Evolutionary conservation across 2,329 filamentous ascomycete species (phyloP), one percentile per base, ranked within the genome.

Genomic region (Lecanicillium sp.): DNA sequence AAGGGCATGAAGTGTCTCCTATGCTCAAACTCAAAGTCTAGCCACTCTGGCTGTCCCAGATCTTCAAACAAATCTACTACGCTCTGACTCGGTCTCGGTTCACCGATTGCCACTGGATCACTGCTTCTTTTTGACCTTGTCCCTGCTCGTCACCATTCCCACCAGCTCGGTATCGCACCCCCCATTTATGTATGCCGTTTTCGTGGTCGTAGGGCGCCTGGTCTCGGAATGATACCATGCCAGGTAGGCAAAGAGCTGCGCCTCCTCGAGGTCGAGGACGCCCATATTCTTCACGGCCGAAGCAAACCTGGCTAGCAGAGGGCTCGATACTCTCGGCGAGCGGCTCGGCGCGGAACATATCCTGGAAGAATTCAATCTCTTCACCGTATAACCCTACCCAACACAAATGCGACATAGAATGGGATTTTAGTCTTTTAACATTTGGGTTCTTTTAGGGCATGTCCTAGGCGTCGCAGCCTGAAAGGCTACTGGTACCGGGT

Each of bases 81-180:
- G 36, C 37, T 22, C 29, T 44, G 33, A 19, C 38, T 39, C 11
- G 49, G 49, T 42, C 49, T 50, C 50, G 49, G 50, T 20, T 47
- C 42, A 22, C 46, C 49, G 14, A 52, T 45, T 50, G 48, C 50
- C 49, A 52, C 42, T 45, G 43, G 15, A 51, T 41, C n/a, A 42
- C 38, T 15, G 40, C 43, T 32, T 14, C 34, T 13, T 25, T 16
- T 6, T 36, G 15, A 25, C 34, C n/a, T 12, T 36, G 22, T 25
- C 15, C 15, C 29, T 30, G 29, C 6, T 47, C 36, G 14, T 36
- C 34, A 15, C 34, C 31, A 29, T 31, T 35, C 22, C 42, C 33
- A 11, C 43, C 42, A 33, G 43, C 41, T 41, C 44, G 30, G 38
- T 43, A 45, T 33, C 43, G 43, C 19, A 50, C 42, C 38, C 48